Percentiles rank a stretch among this genome's conserved stretches.
phyloP scores from a whole-genome alignment of 208 protist genomes.

The Crithidia fasciculata region DNA sequence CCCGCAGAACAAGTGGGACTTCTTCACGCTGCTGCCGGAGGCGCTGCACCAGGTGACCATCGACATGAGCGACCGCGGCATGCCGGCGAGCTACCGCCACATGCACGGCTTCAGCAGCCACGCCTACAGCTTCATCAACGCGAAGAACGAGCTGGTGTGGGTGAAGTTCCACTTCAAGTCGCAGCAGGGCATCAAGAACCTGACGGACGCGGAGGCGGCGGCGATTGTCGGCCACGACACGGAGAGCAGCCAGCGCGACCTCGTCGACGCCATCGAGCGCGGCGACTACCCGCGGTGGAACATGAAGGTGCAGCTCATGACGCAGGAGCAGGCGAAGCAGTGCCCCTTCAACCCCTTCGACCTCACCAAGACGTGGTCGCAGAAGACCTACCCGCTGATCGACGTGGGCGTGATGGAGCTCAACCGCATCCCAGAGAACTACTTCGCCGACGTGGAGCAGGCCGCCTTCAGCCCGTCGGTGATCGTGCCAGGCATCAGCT shows the following conservation, averaged over 20 bases:
- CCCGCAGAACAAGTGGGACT: slow-evolving; percentile 74
- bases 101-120: slow-evolving; percentile 69
- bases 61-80: slow-evolving; percentile 66
- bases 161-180: slow-evolving; percentile 85
- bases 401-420: slow-evolving; percentile 71
- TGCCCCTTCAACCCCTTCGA: slow-evolving; percentile 73
- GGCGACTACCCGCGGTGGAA: slow-evolving; percentile 66
- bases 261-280: slow-evolving; percentile 69
- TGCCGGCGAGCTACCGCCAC: slow-evolving; percentile 57
- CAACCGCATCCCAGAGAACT: slow-evolving; percentile 87
- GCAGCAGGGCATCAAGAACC: slow-evolving; percentile 65
- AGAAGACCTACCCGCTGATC: slow-evolving; percentile 69
- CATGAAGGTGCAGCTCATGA: slow-evolving; percentile 72
- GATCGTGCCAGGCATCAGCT: slow-evolving; percentile 80
- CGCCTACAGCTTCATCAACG: slow-evolving; percentile 79
- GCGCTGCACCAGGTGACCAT: slow-evolving; percentile 72
- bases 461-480: slow-evolving; percentile 69
- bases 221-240: slow-evolving; percentile 48
- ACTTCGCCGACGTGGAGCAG: slow-evolving; percentile 85
- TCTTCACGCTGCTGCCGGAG: slow-evolving; percentile 61
- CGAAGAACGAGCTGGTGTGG: slow-evolving; percentile 50
- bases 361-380: slow-evolving; percentile 79
- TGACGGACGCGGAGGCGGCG: slow-evolving; percentile 73
- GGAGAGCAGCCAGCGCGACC: slow-evolving; percentile 65
- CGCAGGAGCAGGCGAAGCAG: slow-evolving; percentile 49